These are phyloP conservation scores for Santalum album DNA, from an alignment of 164 flowering plant genomes.

Conservation along the genomic window DNA sequence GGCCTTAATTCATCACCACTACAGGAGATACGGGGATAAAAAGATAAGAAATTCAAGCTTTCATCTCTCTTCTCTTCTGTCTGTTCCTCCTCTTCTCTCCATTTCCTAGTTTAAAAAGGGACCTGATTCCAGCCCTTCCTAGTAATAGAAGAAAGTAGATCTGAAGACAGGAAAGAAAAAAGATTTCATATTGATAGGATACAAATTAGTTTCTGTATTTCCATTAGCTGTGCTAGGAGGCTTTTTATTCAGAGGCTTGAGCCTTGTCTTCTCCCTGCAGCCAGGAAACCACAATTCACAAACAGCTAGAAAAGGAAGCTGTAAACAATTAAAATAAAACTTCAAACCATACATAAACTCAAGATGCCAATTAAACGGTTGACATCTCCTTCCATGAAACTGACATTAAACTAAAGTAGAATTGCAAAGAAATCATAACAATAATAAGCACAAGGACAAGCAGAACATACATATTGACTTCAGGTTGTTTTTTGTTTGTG, in stretches of 20 bases:
- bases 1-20: too few relatives aligned
- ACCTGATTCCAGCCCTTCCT: background rate
- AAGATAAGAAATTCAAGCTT: background rate
- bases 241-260: constrained; percentile 39
- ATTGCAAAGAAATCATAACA: too few relatives aligned
- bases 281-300: constrained; percentile 14
- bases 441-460: background rate
- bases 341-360: background rate
- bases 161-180: background rate
- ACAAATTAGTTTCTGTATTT: constrained; percentile 36
- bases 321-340: background rate
- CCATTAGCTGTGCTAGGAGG: constrained; percentile 29
- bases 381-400: too few relatives aligned
- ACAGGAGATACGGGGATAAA: too few relatives aligned
- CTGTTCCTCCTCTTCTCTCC: too few relatives aligned
- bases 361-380: too few relatives aligned
- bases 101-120: background rate
- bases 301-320: background rate
- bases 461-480: constrained; percentile 49
- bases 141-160: background rate
- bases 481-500: constrained; percentile 15
- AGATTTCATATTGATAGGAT: constrained; percentile 36
- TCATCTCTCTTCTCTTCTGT: background rate
- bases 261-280: constrained; percentile 56
- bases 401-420: too few relatives aligned